phyloP scores from a whole-genome alignment of 2,329 filamentous ascomycete species.

The Clonostachys solani region DNA sequence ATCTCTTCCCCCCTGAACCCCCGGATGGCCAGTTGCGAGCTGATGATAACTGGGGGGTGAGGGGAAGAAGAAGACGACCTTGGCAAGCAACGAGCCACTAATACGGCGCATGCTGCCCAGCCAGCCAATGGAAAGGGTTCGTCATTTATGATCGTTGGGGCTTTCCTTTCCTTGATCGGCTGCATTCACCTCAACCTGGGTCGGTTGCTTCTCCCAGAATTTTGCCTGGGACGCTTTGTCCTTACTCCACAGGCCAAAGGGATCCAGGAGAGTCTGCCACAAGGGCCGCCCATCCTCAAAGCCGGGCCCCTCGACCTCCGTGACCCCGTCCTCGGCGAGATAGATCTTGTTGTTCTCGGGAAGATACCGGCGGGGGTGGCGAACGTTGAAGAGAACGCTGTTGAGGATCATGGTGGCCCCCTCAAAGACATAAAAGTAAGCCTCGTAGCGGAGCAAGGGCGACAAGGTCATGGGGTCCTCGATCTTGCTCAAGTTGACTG shows the following conservation, averaged over 20 bases:
- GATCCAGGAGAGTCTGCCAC: conserved; percentile 33
- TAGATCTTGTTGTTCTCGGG: conserved; percentile 44
- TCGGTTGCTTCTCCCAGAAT: too few relatives aligned
- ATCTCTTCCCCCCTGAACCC: too few relatives aligned
- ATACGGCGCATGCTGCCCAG: too few relatives aligned
- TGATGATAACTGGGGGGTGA: too few relatives aligned
- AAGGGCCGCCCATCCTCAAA: conserved; percentile 42
- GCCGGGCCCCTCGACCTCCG: conserved; percentile 42
- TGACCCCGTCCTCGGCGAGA: conserved; percentile 41
- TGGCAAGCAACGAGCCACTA: too few relatives aligned
- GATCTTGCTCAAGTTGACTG: conserved; percentile 24
- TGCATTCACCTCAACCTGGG: too few relatives aligned
- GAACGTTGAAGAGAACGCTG: conserved; percentile 40
- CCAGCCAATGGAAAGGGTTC: too few relatives aligned
- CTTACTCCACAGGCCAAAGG: conserved; percentile 17
- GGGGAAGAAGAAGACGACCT: too few relatives aligned
- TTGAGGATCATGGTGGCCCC: conserved; percentile 47
- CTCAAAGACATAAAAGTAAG: conserved; percentile 58
- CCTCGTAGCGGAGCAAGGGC: conserved; percentile 50
- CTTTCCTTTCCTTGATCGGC: too few relatives aligned
- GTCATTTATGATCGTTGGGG: too few relatives aligned
- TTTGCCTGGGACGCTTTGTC: too few relatives aligned
- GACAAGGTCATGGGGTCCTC: conserved; percentile 25
- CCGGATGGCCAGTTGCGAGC: too few relatives aligned
- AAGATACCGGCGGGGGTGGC: conserved; percentile 46